Evolutionary conservation across 2,329 filamentous ascomycete genomes (phyloP), one percentile per base, ranked within the genome.

Genomic region (Sclerotinia minor): DNA sequence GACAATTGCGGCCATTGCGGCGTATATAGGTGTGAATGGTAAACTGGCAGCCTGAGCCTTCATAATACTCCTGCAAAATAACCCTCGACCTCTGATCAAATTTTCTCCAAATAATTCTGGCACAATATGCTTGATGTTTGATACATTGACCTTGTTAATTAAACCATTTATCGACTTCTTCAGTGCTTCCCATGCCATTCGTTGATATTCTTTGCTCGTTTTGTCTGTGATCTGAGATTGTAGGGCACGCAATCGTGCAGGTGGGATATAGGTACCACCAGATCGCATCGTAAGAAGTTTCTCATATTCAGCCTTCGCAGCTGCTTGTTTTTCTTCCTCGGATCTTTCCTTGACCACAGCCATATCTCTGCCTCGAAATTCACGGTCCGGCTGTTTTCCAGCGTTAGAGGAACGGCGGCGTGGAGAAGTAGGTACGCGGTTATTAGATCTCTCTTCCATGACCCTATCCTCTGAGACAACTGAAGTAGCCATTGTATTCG

Each of bases 141-240:
- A 92, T 67, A 94, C 92, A 80, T 98, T 98, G 83, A 97, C 91
- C 83, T 99, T 99, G 85, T 99, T 99, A 84, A 99, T 97, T 72
- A 99, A 82, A 74, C 95, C 95, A 78, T 99, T 98, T 81, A 99
- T 97, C 60, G 92, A 95, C 83, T 99, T 99, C 83, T 99, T 99
- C 76, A 99, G 82, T 17, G 94, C 94, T 80, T 99, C 95, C 95
- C 95, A 99, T 11, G 94, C 93, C 92, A 99, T 96, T 75, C 95
- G 92, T 84, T 98, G 95, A 78, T 97, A 98, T 81, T 98, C 95
- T 80, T 97, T 96, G 79, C 90, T 96, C 66, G 86, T 89, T 83
- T 96, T 97, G 81, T 99, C 95, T 70, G 93, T 97, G 79, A 99
- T 97, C 80, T 97, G 93, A 65, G 94, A 92, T 81, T 99, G 95